A percentile compares a stretch with the other conserved stretches of the same genome.
Conservation (phyloP, 2,329 filamentous ascomycete species). For the Cryoendolithus antarcticus region DNA sequence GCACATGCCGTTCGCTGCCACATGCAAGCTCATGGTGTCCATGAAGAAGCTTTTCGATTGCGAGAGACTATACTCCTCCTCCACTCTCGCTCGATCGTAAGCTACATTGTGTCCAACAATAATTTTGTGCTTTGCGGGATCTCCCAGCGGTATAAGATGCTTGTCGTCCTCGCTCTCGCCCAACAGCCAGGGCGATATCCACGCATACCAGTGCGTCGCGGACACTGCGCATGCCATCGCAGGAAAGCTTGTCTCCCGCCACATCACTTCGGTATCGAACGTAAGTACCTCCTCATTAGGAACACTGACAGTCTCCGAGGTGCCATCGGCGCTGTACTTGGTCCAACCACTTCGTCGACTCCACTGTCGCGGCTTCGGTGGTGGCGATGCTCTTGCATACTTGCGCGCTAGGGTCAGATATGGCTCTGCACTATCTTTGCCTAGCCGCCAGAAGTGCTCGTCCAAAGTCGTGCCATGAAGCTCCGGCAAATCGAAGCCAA, state of each 20-base stretch:
- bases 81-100: slow-evolving; percentile 77
- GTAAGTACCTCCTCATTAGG: slow-evolving; percentile 74
- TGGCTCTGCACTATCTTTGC: slow-evolving; percentile 74
- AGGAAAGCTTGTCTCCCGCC: slow-evolving; percentile 80
- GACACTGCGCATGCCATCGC: slow-evolving; percentile 94
- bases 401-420: slow-evolving; percentile 63
- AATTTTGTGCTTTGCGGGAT: slow-evolving; percentile 59
- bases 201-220: slow-evolving; percentile 87
- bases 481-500: slow-evolving; percentile 73
- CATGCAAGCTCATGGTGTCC: slow-evolving; percentile 96
- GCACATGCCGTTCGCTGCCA: slow-evolving; percentile 98
- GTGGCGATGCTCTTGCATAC: slow-evolving; percentile 51
- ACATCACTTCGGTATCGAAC: slow-evolving; percentile 96
- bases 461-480: slow-evolving; percentile 74
- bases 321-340: slow-evolving; percentile 69
- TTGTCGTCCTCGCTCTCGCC: slow-evolving; percentile 64
- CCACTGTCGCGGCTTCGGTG: slow-evolving; percentile 60
- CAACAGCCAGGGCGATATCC: slow-evolving; percentile 91
- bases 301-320: slow-evolving; percentile 56
- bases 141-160: slow-evolving; percentile 78
- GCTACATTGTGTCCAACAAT: slow-evolving; percentile 92
- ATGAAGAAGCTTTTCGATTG: slow-evolving; percentile 80
- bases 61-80: slow-evolving; percentile 76
- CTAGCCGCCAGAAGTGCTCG: slow-evolving; percentile 86
- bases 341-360: slow-evolving; percentile 77